Evolutionary conservation across 78 protist genomes (phyloP), one percentile per base, ranked within the genome.

Genomic region (Anaeramoeba flamelloides): DNA sequence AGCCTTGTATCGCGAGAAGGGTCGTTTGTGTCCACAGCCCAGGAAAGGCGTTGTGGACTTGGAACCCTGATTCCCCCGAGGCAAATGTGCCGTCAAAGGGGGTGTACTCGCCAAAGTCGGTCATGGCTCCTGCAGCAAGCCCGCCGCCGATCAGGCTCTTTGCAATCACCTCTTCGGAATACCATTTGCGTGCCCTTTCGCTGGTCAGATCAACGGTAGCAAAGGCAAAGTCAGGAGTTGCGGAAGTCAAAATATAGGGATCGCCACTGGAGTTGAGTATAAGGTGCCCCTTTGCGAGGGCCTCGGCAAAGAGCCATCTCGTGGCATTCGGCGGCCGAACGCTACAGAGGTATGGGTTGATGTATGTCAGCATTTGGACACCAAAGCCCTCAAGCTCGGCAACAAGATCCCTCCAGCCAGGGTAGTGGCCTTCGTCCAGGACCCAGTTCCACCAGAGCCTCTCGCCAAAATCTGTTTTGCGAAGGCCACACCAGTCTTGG

Each of bases 391-490:
- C n/a, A 1, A 78, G 4, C 65, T 1, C 2, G 38, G 1, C 33
- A 36, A 65, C 76, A 1, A 78, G 41, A 65, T 34, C 41, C 37
- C 2, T 74, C 53, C 80, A 36, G 1, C 31, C 26, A 32, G 53
- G 22, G 80, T 78, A 78, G 38, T 2, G 2, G 41, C 41, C 1
- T 31, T 78, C 17, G 41, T 78, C 80, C 3, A 8, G 64, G 37
- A 0, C 64, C 80, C 80, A 78, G 80, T 34, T 78, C 80, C 80
- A 78, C 80, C 80, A 78, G 17, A 78, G 80, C 33, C 80, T 65
- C 22, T 1, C 1, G 1, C 80, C 80, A 12, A 1, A 1, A 31
- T 4, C 41, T 38, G 80, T 78, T 65, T 38, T 1, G 2, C 80
- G 80, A 34, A 1, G 22, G 12, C 80, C 80, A 34, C 40, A 65